These are phyloP conservation scores for Inga leiocalycina DNA, from an alignment of 306 rosid species.

Conservation along the genomic window DNA sequence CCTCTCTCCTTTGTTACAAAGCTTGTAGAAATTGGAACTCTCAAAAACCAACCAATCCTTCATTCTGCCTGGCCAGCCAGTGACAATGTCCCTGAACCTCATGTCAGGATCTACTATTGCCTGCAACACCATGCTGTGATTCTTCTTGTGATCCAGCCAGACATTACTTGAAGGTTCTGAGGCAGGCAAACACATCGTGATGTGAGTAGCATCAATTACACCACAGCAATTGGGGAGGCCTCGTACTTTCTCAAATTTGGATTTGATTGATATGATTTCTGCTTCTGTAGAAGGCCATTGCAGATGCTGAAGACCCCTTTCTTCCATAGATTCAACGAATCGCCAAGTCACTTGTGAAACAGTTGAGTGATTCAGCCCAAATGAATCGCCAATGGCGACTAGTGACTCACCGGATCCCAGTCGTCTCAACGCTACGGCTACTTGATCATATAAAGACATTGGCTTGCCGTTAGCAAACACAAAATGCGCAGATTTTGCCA, in stretches of 20 bases:
- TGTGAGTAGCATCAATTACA: constrained; percentile 70
- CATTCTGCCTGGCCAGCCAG: constrained; percentile 93
- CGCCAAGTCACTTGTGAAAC: constrained; percentile 90
- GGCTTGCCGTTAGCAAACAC: constrained; percentile 58
- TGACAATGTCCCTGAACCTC: constrained; percentile 82
- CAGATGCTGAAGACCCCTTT: constrained; percentile 72
- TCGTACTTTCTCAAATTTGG: constrained; percentile 66
- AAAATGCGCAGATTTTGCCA: constrained; percentile 64
- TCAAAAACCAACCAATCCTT: constrained; percentile 63
- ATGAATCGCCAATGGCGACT: constrained; percentile 64
- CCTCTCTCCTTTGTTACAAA: constrained; percentile 67
- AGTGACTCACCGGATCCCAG: constrained; percentile 89
- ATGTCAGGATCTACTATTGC: constrained; percentile 85
- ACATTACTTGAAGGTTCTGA: constrained; percentile 58
- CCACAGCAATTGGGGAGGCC: constrained; percentile 95
- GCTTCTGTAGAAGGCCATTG: constrained; percentile 77
- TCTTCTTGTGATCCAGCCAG: constrained; percentile 86
- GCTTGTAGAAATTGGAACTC: constrained; percentile 66
- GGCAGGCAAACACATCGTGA: constrained; percentile 74
- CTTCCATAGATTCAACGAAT: constrained; percentile 89
- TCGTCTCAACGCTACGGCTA: constrained; percentile 85
- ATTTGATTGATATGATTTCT: constrained; percentile 64
- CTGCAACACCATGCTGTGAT: constrained; percentile 91
- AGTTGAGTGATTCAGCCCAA: constrained; percentile 82
- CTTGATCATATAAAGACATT: constrained; percentile 66